Evolutionary conservation across 2,329 filamentous ascomycete species (phyloP).

Genomic region (Trichophyton schoenleinii): DNA sequence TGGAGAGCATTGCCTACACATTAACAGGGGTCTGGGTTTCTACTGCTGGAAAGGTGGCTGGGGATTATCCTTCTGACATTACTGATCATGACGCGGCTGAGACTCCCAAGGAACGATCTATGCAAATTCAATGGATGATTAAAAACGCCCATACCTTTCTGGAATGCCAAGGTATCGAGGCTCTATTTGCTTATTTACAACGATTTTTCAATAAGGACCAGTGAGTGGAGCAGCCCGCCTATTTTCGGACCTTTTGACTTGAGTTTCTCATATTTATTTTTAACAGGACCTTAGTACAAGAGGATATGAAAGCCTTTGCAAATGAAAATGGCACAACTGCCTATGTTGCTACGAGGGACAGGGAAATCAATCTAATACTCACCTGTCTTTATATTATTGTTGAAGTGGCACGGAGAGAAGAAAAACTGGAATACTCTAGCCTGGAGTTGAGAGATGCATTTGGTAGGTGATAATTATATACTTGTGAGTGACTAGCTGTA

Average conservation of each 20-base stretch:
- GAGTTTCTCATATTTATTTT: background rate
- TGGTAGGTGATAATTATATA: constrained; percentile 8
- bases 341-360: constrained; percentile 26
- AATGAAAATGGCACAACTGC: constrained; percentile 23
- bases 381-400: constrained; percentile 33
- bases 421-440: constrained; percentile 12
- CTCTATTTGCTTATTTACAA: constrained; percentile 28
- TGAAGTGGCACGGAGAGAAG: constrained; percentile 30
- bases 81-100: constrained; percentile 28
- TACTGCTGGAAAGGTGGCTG: constrained; percentile 42
- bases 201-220: constrained; percentile 29
- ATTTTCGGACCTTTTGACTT: background rate
- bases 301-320: constrained; percentile 16
- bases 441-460: constrained; percentile 10
- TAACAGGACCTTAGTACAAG: background rate
- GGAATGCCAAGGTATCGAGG: constrained; percentile 24
- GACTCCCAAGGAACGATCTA: constrained; percentile 36
- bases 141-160: constrained; percentile 29
- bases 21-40: constrained; percentile 58
- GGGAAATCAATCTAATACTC: constrained; percentile 32
- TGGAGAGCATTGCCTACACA: constrained; percentile 40
- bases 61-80: constrained; percentile 22
- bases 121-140: constrained; percentile 38
- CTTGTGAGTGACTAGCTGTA: constrained; percentile 8
- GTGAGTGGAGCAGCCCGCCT: constrained; percentile 1